Evolutionary conservation across 257 asterid species (phyloP).

Genomic region (Osmanthus fragrans): DNA sequence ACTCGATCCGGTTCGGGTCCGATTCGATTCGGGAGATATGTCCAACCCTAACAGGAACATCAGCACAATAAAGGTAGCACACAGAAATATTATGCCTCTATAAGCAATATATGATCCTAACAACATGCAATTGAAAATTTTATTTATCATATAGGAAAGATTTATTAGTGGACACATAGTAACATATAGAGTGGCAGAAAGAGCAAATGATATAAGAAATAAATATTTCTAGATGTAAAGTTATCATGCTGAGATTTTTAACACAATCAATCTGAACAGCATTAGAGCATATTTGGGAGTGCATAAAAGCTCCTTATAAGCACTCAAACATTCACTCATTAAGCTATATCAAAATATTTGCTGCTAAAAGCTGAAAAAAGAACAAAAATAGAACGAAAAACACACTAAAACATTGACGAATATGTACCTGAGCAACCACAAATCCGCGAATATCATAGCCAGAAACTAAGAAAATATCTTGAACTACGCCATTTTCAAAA

Average conservation of each 20-base stretch:
- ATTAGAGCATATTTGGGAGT: background rate
- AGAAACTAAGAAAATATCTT: conserved; percentile 70
- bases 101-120: conserved; percentile 5
- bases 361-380: conserved; percentile 11
- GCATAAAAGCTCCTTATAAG: background rate
- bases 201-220: conserved; percentile 8
- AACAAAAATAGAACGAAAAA: conserved; percentile 4
- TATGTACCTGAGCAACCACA: conserved; percentile 88
- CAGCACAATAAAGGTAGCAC: background rate
- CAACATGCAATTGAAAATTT: conserved; percentile 1
- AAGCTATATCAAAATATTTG: conserved; percentile 1
- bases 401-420: conserved; percentile 10
- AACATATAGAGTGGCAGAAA: conserved; percentile 9
- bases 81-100: background rate
- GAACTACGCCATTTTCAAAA: conserved; percentile 62
- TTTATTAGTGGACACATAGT: conserved; percentile 1
- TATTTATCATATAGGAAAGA: background rate
- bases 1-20: too few relatives aligned
- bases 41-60: too few relatives aligned
- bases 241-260: background rate
- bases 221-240: background rate
- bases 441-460: conserved; percentile 85
- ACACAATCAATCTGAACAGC: conserved; percentile 18
- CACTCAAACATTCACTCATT: conserved; percentile 9
- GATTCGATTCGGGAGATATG: too few relatives aligned